Percentiles rank a stretch among this genome's conserved stretches.
Evolutionary conservation across 805 yeast species (phyloP).

Genomic region (Wickerhamiella hasegawae): DNA sequence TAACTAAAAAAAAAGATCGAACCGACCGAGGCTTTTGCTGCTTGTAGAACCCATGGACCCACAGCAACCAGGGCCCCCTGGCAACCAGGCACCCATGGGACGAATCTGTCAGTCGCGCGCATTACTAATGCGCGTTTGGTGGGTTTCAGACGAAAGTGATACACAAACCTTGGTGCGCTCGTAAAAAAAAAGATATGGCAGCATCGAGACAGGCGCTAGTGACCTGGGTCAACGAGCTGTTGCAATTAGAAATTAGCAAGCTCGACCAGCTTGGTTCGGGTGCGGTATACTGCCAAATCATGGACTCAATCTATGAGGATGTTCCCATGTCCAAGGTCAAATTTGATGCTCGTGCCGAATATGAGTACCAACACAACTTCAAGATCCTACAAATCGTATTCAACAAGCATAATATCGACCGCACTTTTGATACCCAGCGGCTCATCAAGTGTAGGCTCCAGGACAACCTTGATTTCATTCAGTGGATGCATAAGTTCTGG

Average conservation of each 20-base stretch:
- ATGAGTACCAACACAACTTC: conserved; percentile 65
- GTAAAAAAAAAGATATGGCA: conserved; percentile 1
- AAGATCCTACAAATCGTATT: conserved; percentile 71
- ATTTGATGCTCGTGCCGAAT: conserved; percentile 53
- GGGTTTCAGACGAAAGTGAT: too few species aligned
- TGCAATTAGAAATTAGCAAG: conserved; percentile 49
- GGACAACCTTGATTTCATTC: conserved; percentile 85
- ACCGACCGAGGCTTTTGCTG: too few species aligned
- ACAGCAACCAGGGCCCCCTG: too few species aligned
- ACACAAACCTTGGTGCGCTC: too few species aligned
- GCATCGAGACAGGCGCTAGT: conserved; percentile 64
- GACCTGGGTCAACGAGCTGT: conserved; percentile 66
- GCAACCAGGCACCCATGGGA: too few species aligned
- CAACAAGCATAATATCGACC: conserved; percentile 48
- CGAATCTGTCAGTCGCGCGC: too few species aligned
- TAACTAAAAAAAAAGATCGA: too few species aligned
- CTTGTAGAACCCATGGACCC: too few species aligned
- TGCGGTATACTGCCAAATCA: conserved; percentile 82
- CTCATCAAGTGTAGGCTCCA: conserved; percentile 79
- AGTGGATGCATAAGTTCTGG: conserved; percentile 84
- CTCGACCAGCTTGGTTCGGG: conserved; percentile 94
- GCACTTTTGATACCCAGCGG: conserved; percentile 64
- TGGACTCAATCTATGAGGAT: conserved; percentile 73
- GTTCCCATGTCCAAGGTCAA: conserved; percentile 68
- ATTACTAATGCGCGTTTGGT: too few species aligned